Evolutionary conservation across 2,329 filamentous ascomycete genomes (phyloP).

Genomic region (Penicillium sp.): DNA sequence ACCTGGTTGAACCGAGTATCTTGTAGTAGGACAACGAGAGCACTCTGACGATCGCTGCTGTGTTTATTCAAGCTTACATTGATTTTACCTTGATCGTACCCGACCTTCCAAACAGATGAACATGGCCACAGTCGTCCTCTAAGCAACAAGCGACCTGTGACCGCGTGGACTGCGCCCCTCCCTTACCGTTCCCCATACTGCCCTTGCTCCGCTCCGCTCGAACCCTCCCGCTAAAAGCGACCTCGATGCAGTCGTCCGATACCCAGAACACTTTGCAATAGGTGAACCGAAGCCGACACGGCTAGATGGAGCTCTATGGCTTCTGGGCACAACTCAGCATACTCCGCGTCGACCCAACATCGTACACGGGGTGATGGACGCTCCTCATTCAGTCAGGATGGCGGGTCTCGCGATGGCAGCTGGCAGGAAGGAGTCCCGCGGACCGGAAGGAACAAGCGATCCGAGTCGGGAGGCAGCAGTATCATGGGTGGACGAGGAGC

Average conservation of each 20-base stretch:
- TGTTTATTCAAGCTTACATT: slow-evolving; percentile 1
- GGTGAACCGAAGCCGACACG: slow-evolving; percentile 35
- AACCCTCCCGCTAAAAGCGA: slow-evolving; percentile 16
- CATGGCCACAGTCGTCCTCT: slow-evolving; percentile 6
- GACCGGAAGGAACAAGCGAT: slow-evolving; percentile 44
- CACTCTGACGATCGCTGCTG: slow-evolving; percentile 3
- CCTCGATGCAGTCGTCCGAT: slow-evolving; percentile 34
- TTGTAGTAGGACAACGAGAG: slow-evolving; percentile 5
- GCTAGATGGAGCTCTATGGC: slow-evolving; percentile 47
- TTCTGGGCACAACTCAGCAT: slow-evolving; percentile 43
- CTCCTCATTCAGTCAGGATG: slow-evolving; percentile 40
- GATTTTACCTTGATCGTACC: not conserved
- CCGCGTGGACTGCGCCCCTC: slow-evolving; percentile 25
- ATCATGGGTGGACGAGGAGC: slow-evolving; percentile 61
- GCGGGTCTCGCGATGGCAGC: slow-evolving; percentile 38
- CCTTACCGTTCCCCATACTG: slow-evolving; percentile 22
- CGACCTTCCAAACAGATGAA: not conserved
- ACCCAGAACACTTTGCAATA: slow-evolving; percentile 27
- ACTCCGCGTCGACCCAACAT: slow-evolving; percentile 43
- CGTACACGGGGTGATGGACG: slow-evolving; percentile 38
- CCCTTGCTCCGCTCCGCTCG: slow-evolving; percentile 24
- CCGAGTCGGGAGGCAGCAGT: slow-evolving; percentile 55
- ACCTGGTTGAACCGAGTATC: slow-evolving; percentile 1
- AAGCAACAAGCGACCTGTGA: slow-evolving; percentile 21
- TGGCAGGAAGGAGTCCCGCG: slow-evolving; percentile 36